Evolutionary conservation across 306 rosid genomes (phyloP).

Genomic region (Pterocarpus macrocarpus): DNA sequence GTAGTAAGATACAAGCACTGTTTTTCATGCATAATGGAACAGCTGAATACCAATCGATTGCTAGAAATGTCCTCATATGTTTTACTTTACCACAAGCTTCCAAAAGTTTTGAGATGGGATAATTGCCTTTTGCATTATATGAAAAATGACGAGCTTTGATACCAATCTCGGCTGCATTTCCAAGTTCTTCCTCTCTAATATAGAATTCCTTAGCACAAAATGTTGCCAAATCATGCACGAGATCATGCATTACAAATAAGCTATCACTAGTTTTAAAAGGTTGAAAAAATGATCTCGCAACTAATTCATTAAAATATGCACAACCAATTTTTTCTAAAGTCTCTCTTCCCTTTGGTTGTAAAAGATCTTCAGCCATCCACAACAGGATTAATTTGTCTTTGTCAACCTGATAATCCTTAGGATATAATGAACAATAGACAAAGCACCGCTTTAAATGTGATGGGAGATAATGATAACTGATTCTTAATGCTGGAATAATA

Average conservation of each 20-base stretch:
- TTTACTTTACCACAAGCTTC: not conserved
- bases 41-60: too few species aligned
- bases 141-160: not conserved
- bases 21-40: too few species aligned
- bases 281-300: not conserved
- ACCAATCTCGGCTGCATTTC: not conserved
- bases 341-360: not conserved
- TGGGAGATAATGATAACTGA: too few species aligned
- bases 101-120: not conserved
- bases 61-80: not conserved
- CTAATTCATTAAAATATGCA: not conserved
- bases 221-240: not conserved
- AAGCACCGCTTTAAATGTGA: too few species aligned
- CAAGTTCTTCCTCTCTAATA: not conserved
- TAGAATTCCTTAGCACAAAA: not conserved
- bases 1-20: not conserved
- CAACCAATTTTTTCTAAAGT: not conserved
- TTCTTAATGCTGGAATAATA: too few species aligned
- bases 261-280: not conserved
- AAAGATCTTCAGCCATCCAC: not conserved
- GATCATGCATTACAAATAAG: not conserved
- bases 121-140: too few species aligned
- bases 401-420: too few species aligned
- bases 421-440: too few species aligned
- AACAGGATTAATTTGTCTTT: not conserved